phyloP scores from a whole-genome alignment of 495 filamentous ascomycete genomes.

The Aspergillus panamensis region DNA sequence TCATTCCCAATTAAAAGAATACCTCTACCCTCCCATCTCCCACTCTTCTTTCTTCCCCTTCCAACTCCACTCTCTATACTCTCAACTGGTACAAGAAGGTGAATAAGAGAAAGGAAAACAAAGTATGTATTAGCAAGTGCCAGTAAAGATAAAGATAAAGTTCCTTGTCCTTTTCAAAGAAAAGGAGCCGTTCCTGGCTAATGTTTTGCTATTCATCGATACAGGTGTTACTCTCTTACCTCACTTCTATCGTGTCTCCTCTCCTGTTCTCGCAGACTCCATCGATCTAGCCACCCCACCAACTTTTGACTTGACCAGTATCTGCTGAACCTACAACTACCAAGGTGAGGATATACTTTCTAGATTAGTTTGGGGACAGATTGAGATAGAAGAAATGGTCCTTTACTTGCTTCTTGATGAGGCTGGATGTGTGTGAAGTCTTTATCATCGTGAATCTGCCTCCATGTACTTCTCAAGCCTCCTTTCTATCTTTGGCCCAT shows the following conservation, averaged over 20 bases:
- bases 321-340: neutral
- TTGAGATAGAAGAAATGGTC: neutral
- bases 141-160: neutral
- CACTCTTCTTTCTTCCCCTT: neutral
- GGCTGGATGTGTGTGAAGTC: neutral
- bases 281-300: neutral
- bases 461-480: neutral
- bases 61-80: neutral
- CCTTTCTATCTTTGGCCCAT: neutral
- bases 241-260: neutral
- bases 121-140: neutral
- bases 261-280: neutral
- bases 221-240: neutral
- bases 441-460: neutral
- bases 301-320: neutral
- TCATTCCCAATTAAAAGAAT: neutral
- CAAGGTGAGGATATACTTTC: neutral
- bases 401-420: neutral
- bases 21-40: neutral
- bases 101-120: neutral
- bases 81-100: neutral
- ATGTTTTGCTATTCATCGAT: slow-evolving; percentile 1
- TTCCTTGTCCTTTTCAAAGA: neutral
- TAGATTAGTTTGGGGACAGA: neutral
- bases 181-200: neutral